Evolutionary conservation across 306 rosid species (phyloP).

Genomic region (Cicer pinnatifidum): DNA sequence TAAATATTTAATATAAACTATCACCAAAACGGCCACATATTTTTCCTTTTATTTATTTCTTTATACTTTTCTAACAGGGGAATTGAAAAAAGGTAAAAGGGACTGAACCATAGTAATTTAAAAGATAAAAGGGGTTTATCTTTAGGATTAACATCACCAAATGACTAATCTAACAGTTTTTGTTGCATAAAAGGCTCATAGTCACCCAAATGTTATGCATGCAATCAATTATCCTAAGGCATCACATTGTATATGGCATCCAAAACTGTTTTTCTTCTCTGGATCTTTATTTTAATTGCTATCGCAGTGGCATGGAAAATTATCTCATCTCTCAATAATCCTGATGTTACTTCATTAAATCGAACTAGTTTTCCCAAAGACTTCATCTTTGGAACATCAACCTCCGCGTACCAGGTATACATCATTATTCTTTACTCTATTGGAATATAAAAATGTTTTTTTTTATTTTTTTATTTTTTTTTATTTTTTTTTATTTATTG

Average conservation of each 20-base stretch:
- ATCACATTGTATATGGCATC: slow-evolving; percentile 34
- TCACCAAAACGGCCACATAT: not conserved
- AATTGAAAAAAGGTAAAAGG: not conserved
- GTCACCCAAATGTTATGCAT: not conserved
- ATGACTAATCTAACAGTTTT: not conserved
- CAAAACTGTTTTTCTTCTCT: not conserved
- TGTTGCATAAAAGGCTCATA: not conserved
- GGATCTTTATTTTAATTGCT: not conserved
- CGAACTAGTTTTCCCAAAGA: slow-evolving; percentile 46
- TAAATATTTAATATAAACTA: not conserved
- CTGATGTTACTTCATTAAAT: slow-evolving; percentile 42
- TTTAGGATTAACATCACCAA: not conserved
- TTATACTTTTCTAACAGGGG: not conserved
- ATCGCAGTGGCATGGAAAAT: not conserved
- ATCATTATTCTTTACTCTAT: not conserved
- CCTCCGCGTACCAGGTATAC: slow-evolving; percentile 47
- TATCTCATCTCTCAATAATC: not conserved
- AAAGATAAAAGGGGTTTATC: not conserved
- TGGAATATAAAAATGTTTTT: no score
- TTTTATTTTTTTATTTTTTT: no score
- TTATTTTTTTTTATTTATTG: no score
- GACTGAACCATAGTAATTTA: not conserved
- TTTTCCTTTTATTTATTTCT: not conserved
- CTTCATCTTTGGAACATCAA: slow-evolving; percentile 46
- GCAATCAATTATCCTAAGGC: not conserved